Percentiles rank a stretch among this genome's conserved stretches.
Evolutionary conservation across 257 asterid species (phyloP).

Genomic region (Cynanchum wilfordii): DNA sequence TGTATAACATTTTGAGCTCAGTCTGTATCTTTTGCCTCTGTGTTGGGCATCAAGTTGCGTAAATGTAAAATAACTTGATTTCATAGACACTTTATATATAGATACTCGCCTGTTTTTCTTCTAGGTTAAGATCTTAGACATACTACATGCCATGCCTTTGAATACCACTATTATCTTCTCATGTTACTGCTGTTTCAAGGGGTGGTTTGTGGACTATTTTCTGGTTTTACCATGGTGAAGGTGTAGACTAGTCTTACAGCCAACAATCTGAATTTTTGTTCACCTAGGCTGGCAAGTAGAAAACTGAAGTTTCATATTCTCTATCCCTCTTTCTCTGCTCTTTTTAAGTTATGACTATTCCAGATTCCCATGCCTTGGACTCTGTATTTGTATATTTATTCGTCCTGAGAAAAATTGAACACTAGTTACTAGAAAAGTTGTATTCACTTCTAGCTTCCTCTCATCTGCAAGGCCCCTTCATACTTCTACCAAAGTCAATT

Average conservation of each 20-base stretch:
- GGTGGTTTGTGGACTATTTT: not conserved
- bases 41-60: not conserved
- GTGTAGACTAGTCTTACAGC: not conserved
- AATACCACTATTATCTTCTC: not conserved
- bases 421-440: not conserved
- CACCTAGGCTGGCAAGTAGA: not conserved
- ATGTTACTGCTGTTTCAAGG: not conserved
- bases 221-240: not conserved
- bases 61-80: not conserved
- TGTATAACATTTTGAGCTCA: not conserved
- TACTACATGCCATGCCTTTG: not conserved
- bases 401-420: not conserved
- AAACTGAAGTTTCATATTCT: not conserved
- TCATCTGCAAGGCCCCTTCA: slow-evolving; percentile 40
- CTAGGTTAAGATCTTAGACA: not conserved
- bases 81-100: not conserved
- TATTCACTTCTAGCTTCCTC: slow-evolving; percentile 14
- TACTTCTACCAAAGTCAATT: slow-evolving; percentile 35
- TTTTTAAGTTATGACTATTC: too few species aligned
- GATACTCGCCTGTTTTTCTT: not conserved
- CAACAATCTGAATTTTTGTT: not conserved
- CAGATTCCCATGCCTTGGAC: not conserved
- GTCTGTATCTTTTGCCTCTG: not conserved
- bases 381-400: not conserved
- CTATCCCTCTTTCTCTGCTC: not conserved